These are phyloP conservation scores for Leishmania braziliensis DNA, from an alignment of 208 protist genomes.

Conservation along the genomic window DNA sequence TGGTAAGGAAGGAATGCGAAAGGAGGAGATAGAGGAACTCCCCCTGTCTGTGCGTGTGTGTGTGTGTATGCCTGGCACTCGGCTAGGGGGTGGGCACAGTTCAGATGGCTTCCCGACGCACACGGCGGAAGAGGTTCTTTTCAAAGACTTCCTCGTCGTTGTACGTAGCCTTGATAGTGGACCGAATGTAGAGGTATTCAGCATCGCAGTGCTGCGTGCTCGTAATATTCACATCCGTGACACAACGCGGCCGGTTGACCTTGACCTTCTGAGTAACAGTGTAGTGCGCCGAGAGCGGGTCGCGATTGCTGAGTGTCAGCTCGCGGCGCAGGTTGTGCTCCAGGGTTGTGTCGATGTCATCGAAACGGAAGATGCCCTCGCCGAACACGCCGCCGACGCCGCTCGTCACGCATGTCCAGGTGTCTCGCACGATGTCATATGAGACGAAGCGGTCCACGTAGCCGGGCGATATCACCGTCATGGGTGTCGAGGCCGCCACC, in stretches of 20 bases:
- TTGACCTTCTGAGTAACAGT: constrained; percentile 56
- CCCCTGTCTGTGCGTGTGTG: neutral
- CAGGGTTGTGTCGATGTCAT: constrained; percentile 66
- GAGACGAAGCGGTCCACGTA: constrained; percentile 44
- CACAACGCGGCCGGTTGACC: constrained; percentile 42
- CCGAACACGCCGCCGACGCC: constrained; percentile 67
- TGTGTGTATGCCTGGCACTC: neutral
- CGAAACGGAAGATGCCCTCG: constrained; percentile 62
- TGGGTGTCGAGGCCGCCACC: constrained; percentile 45
- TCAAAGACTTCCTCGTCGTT: constrained; percentile 53
- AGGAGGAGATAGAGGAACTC: neutral
- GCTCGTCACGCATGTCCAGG: constrained; percentile 60
- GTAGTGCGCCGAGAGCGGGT: constrained; percentile 64
- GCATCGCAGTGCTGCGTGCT: constrained; percentile 42
- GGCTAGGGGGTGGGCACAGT: neutral
- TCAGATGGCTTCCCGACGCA: constrained; percentile 52
- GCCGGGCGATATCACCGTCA: constrained; percentile 36
- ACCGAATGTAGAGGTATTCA: constrained; percentile 51
- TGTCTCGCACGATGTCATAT: constrained; percentile 55
- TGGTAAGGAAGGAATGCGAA: neutral
- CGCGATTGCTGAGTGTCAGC: constrained; percentile 56
- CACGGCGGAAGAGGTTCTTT: constrained; percentile 47
- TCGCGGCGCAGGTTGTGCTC: constrained; percentile 66
- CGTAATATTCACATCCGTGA: constrained; percentile 52
- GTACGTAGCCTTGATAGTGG: constrained; percentile 40